Evolutionary conservation across 768 basidiomycete genomes (phyloP), one percentile per base, ranked within the genome.

Genomic region (Suillus hirtellus): DNA sequence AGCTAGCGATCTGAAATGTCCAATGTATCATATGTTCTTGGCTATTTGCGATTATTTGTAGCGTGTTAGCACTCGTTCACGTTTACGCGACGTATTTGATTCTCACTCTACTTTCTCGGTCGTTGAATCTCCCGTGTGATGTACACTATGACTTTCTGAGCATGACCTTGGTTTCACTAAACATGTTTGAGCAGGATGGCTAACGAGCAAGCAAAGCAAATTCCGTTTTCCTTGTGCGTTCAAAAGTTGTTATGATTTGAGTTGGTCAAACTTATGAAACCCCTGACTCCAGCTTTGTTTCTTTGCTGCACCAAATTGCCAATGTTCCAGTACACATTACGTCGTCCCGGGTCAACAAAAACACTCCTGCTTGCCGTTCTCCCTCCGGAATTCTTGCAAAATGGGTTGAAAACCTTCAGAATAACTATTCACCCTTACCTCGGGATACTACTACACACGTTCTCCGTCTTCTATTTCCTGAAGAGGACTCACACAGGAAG

Each of bases 391-490:
- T 81, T 24, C 79, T 84, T 49, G 66, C 66, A 2, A 75, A 70
- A 55, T 89, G 86, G 86, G 70, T 81, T 21, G 65, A 69, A 2
- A 69, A 72, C 14, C 73, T 89, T 38, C 79, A 73, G 62, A 66
- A 54, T n/a, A 66, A 72, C 17, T 85, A 80, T 68, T 70, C 74
- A 14, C 84, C 86, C 15, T 73, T 89, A 24, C 83, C 85, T 0
- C 70, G 71, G 0, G 81, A 83, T 4, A 87, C 86, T 0, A 85
- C 87, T 10, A 78, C 81, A 15, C 81, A 82, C 6, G 75, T 93
- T 37, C 88, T 96, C 68, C 84, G 86, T 8, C 74, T 95, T 5
- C 77, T 96, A n/a, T 96, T 95, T 70, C 94, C 95, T 0, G 88
- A 95, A 64, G 87, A 93, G 62, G 92, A 95, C 64, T 68, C 77